phyloP scores from a whole-genome alignment of 139 green algal species.

The Chlamydomonas schloesseri region DNA sequence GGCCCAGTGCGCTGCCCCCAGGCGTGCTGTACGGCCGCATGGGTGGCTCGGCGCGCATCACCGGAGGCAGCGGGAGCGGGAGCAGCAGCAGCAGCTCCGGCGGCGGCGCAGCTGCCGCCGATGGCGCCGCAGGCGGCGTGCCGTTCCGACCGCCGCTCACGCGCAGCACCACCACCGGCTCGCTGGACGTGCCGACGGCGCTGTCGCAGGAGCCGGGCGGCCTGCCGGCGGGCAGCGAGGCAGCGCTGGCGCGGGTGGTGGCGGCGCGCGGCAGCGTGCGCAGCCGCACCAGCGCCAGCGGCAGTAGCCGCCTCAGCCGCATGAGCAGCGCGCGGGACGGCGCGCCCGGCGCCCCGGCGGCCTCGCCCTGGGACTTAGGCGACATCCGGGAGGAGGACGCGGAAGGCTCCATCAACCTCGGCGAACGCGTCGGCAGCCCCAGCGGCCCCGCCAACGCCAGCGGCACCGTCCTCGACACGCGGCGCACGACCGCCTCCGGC shows the following conservation, averaged over 20 bases:
- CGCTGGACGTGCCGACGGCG: background rate
- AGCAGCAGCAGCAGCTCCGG: background rate
- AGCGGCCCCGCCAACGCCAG: background rate
- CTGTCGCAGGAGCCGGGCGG: background rate
- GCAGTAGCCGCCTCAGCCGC: conserved; percentile 26
- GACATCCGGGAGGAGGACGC: conserved; percentile 24
- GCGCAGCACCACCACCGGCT: background rate
- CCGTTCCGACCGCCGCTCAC: background rate
- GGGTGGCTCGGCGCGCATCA: background rate
- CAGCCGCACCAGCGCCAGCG: background rate
- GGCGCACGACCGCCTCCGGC: too few species aligned
- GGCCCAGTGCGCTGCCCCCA: background rate
- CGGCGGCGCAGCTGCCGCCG: background rate
- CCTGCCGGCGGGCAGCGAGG: background rate
- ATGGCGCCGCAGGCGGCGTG: background rate
- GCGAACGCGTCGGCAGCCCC: background rate
- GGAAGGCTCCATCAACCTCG: background rate
- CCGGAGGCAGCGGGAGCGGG: too few species aligned
- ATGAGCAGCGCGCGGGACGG: conserved; percentile 21
- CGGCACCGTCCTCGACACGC: too few species aligned
- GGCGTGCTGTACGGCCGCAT: conserved; percentile 9
- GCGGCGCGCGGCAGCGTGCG: background rate
- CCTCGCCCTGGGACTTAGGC: background rate
- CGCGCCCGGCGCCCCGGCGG: background rate
- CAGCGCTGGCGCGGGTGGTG: background rate